Conservation (phyloP, 495 filamentous ascomycete species). For the Hypoxylon lienhwacheense region DNA sequence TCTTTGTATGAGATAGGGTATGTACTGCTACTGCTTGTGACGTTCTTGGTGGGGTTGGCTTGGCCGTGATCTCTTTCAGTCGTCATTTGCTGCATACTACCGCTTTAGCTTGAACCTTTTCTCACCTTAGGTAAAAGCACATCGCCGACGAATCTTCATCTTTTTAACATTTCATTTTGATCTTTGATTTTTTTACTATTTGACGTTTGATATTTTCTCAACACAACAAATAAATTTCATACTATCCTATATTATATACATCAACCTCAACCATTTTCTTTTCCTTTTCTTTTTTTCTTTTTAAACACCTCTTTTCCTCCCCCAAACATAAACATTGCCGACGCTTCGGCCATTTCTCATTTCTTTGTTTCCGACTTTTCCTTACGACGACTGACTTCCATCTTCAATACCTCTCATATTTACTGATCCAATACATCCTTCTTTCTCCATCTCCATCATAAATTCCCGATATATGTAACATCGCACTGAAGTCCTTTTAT, state of each 20-base stretch:
- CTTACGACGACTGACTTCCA: neutral
- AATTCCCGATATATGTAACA: too few species aligned
- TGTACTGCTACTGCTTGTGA: slow-evolving; percentile 24
- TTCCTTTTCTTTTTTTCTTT: too few species aligned
- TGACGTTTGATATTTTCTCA: too few species aligned
- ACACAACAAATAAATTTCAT: too few species aligned
- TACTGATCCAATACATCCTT: too few species aligned
- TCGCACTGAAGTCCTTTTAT: neutral
- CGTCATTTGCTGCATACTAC: slow-evolving; percentile 16
- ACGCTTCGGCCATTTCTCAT: slow-evolving; percentile 8
- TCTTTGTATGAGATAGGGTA: too few species aligned
- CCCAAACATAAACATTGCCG: slow-evolving; percentile 15
- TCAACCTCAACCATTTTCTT: neutral
- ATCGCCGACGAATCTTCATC: too few species aligned
- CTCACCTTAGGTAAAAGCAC: slow-evolving; percentile 6
- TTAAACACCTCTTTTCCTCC: too few species aligned
- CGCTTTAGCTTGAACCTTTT: slow-evolving; percentile 19
- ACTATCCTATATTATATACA: too few species aligned
- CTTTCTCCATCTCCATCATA: too few species aligned
- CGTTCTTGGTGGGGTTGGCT: slow-evolving; percentile 35
- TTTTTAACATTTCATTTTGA: too few species aligned
- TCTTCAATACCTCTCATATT: neutral
- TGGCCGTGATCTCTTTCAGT: slow-evolving; percentile 25
- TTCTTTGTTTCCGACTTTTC: neutral
- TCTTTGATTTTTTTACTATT: too few species aligned